Conservation (phyloP, 139 green algal species). For the Spirogloea muscicola region DNA sequence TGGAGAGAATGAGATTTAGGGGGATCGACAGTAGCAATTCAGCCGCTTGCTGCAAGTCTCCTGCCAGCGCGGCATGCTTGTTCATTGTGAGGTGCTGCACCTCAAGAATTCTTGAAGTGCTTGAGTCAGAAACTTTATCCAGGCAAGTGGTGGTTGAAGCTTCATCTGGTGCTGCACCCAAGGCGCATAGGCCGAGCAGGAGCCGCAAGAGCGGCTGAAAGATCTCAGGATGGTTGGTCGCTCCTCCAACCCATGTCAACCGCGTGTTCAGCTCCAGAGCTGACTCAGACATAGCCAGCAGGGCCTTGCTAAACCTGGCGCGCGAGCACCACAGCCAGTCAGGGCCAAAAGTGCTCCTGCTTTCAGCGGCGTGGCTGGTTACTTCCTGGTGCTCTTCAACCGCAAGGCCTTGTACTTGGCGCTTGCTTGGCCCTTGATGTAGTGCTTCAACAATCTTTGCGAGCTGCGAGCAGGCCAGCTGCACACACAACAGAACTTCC, state of each 20-base stretch:
- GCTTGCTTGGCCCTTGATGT: background rate
- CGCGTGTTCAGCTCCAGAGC: constrained; percentile 7
- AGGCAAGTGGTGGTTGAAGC: background rate
- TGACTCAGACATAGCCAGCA: background rate
- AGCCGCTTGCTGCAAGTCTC: background rate
- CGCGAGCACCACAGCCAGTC: background rate
- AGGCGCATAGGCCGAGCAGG: constrained; percentile 22
- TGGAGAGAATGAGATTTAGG: constrained; percentile 9
- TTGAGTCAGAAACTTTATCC: background rate
- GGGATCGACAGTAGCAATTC: background rate
- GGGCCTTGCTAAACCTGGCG: constrained; percentile 5
- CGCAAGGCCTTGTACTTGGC: background rate
- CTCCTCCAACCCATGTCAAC: constrained; percentile 34
- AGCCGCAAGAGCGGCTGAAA: constrained; percentile 28
- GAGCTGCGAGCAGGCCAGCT: constrained; percentile 54
- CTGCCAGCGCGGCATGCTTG: background rate
- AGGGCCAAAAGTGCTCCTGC: background rate
- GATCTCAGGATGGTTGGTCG: constrained; percentile 33
- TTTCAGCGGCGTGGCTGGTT: background rate
- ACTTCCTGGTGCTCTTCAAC: constrained; percentile 8
- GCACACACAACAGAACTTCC: constrained; percentile 66
- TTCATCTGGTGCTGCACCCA: constrained; percentile 10
- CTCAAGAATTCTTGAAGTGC: background rate
- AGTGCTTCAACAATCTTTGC: constrained; percentile 1
- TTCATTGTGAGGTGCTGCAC: background rate